Base-by-base conservation (phyloP, 345 rosid genomes). In the Litchi chinensis region DNA sequence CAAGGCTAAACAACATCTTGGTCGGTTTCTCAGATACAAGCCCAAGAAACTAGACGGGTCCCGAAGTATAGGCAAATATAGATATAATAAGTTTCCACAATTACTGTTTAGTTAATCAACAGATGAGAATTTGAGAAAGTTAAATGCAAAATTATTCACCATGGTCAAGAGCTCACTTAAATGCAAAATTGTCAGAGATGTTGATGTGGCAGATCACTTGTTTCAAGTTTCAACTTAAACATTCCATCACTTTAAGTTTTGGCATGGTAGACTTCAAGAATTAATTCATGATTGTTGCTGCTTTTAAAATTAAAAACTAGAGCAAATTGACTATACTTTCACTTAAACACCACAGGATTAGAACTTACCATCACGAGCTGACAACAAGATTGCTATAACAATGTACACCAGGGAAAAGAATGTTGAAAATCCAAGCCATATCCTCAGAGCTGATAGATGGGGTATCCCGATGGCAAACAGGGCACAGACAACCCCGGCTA, bases 351-450 rank as follows among this genome's bases (percentile, higher is more conserved):
- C 11, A 8, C n/a, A 26, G 43, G 7, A 50, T 65, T 10, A 72
- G 41, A 41, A 46, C 43, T 83, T 88, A 91, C 99, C 99, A 80
- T 94, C 97, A 76, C 68, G 84, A 73, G 89, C 64, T 6, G 97
- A 88, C 73, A 94, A 84, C 73, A 82, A 85, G 43, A 91, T 78
- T 26, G 93, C 95, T 24, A 89, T 82, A 56, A 87, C 54, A 44
- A 93, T 88, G 46, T 91, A 94, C 39, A 94, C 83, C 70, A 90
- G 82, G 41, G 90, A 88, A 68, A 94, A 87, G 73, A 94, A 41
- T 15, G 99, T 88, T 3, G 99, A 96, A 79, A 94, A 83, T 48
- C 89, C 98, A n/a, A 96, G 84, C 98, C 97, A 96, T 64, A 89
- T 13, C 74, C 98, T 85, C 41, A 96, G 87, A 71, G 97, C 92